Evolutionary conservation across 805 yeast species (phyloP).

Genomic region (Kurtzmaniella cleridarum): DNA sequence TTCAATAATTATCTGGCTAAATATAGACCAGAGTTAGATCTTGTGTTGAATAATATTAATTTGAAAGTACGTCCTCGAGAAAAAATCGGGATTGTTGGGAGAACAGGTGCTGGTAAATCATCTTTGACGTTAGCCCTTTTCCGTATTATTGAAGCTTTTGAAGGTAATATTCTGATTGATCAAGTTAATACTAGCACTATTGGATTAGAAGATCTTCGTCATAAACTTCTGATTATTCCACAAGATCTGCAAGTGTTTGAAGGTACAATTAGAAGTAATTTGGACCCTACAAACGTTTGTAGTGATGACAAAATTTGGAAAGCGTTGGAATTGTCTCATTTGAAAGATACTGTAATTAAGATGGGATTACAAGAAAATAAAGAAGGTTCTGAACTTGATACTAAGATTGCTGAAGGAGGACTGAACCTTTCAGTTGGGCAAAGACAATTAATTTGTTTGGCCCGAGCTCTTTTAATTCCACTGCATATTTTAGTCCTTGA

Average conservation of each 20-base stretch:
- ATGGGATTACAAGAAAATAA: slow-evolving; percentile 25
- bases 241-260: slow-evolving; percentile 44
- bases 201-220: slow-evolving; percentile 39
- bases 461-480: slow-evolving; percentile 67
- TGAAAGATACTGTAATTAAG: slow-evolving; percentile 34
- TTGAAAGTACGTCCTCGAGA: slow-evolving; percentile 33
- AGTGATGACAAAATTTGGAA: slow-evolving; percentile 37
- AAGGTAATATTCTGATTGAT: slow-evolving; percentile 35
- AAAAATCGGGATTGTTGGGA: slow-evolving; percentile 41
- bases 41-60: slow-evolving; percentile 36
- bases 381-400: slow-evolving; percentile 25
- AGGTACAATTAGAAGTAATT: slow-evolving; percentile 36
- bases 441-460: slow-evolving; percentile 64
- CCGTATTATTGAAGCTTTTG: slow-evolving; percentile 35
- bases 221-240: slow-evolving; percentile 38
- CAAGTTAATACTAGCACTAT: slow-evolving; percentile 26
- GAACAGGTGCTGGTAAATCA: slow-evolving; percentile 45
- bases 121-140: slow-evolving; percentile 40
- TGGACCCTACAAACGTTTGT: slow-evolving; percentile 36
- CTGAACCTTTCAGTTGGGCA: slow-evolving; percentile 48
- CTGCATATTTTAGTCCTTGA: slow-evolving; percentile 61
- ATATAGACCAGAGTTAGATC: slow-evolving; percentile 41
- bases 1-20: slow-evolving; percentile 36
- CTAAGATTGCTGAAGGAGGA: slow-evolving; percentile 40
- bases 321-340: slow-evolving; percentile 38